Base-by-base conservation (phyloP, 768 basidiomycete genomes). In the Lactarius trivialis region DNA sequence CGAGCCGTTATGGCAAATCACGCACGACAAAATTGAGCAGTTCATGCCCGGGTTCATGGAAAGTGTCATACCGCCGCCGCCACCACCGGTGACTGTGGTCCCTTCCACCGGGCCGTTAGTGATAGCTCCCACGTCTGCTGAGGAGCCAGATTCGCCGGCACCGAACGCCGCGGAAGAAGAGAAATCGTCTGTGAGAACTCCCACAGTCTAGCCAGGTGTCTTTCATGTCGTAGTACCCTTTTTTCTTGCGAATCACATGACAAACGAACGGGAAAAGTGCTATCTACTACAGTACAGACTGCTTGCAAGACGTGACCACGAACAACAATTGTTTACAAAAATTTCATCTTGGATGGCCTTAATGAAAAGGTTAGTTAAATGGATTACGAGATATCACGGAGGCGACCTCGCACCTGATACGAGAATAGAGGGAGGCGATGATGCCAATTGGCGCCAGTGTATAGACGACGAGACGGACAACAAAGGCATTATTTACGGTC, bases 1-100 rank as follows among this genome's bases (percentile, higher is more conserved):
- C 56, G 85, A 85, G 58, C 78, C 77, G 3, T 75, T 98, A 36
- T 99, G 95, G 95, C 80, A 81, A 14, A 83, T 86, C 28, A 95
- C 94, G 2, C 84, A 88, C 61, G 89, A 92, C 66, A 81, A 93
- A 64, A 84, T 98, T 69, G 93, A 96, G 68, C 83, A 87, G 43
- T 94, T 98, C 77, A 76, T 98, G 60, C 96, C 96, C 17, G 91
- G 93, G 21, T 95, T 98, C 75, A 75, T 98, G 65, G 76, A 78
- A 19, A 86, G 89, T 51, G 79, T 91, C 32, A 80, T 93, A 64
- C 79, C 84, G 9, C 69, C 72, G 26, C 73, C 84, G 8, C 69
- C 71, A 30, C 73, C 79, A 2, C 68, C 73, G 19, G 67, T 67
- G 21, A 64, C 43, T 4, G 6, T 64, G 0, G 57, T 61, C 8